Percentiles rank a stretch among this genome's conserved stretches.
Conservation (phyloP, 2,329 filamentous ascomycete genomes). For the Xylaria digitata region DNA sequence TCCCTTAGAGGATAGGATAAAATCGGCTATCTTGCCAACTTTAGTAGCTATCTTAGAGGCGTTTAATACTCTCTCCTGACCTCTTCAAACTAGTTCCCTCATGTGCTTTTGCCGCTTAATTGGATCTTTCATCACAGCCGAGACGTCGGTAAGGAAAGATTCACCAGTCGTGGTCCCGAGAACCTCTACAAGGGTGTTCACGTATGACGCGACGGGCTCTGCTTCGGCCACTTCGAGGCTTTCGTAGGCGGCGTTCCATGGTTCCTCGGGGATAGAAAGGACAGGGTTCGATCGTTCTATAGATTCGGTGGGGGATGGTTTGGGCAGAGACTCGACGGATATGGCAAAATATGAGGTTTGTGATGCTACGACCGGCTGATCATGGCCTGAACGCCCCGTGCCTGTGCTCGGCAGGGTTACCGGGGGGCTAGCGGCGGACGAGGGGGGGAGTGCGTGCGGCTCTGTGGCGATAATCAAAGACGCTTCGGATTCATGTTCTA, state of each 20-base stretch:
- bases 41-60: slow-evolving; percentile 43
- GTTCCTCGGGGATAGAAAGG: slow-evolving; percentile 5
- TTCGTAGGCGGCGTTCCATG: slow-evolving; percentile 48
- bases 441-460: too few species aligned
- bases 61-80: slow-evolving; percentile 46
- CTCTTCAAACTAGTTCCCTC: slow-evolving; percentile 46
- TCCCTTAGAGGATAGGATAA: slow-evolving; percentile 44
- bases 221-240: slow-evolving; percentile 44
- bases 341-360: neutral
- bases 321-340: neutral
- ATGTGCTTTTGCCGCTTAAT: slow-evolving; percentile 44
- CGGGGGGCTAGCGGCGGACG: neutral
- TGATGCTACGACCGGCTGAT: neutral
- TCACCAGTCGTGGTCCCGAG: slow-evolving; percentile 20
- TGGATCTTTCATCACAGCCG: slow-evolving; percentile 16
- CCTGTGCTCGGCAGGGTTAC: neutral
- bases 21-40: slow-evolving; percentile 42
- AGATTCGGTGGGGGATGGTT: neutral
- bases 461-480: too few species aligned
- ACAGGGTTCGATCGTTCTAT: neutral
- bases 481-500: too few species aligned
- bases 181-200: slow-evolving; percentile 39
- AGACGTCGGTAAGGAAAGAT: neutral
- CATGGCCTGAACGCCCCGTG: neutral
- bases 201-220: slow-evolving; percentile 43